Base-by-base conservation (phyloP, 2,329 filamentous ascomycete genomes). In the Drechslerella coelobrocha region DNA sequence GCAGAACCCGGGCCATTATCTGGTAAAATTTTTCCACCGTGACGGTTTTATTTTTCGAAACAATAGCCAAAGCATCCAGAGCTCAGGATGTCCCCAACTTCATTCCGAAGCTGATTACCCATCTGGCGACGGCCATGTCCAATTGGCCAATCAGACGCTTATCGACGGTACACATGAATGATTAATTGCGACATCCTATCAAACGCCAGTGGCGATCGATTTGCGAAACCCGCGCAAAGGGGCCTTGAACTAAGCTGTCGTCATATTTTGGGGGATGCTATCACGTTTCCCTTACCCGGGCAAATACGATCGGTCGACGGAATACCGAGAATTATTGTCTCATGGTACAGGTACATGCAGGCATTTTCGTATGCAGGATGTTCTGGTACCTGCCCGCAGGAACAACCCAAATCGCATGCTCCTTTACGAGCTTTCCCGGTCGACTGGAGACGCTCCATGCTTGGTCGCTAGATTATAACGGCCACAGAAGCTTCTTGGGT, bases 31-130 rank as follows among this genome's bases (percentile, higher is more conserved):
- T 69, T 69, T 59, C 61, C 59, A 57, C 45, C 29, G 47, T 68
- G 56, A 69, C 57, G 62, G 53, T n/a, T n/a, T n/a, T n/a, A n/a
- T n/a, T n/a, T 59, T 57, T 62, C 65, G 65, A 69, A 69, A 69
- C 65, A 48, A 53, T 14, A 6, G 34, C 12, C 34, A 14, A 37
- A 57, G 26, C 14, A 51, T 41, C 57, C 29, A 45, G 57, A 61
- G 57, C 48, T 62, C 53, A 69, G 51, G 65, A 31, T 56, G 63
- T 41, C 52, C 19, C 23, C 61, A 52, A 21, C 57, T 53, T 62
- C 45, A 48, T 62, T 45, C 65, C 65, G 57, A 57, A 53, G 34
- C 61, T 62, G 57, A 56, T 62, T 62, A 57, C 65, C 65, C 59
- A 69, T 57, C 57, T 57, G 53, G 57, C 24, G 34, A 62, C n/a